These are phyloP conservation scores for Paracoccidioides brasiliensis DNA, from an alignment of 2,329 filamentous ascomycete species.

Conservation along the genomic window DNA sequence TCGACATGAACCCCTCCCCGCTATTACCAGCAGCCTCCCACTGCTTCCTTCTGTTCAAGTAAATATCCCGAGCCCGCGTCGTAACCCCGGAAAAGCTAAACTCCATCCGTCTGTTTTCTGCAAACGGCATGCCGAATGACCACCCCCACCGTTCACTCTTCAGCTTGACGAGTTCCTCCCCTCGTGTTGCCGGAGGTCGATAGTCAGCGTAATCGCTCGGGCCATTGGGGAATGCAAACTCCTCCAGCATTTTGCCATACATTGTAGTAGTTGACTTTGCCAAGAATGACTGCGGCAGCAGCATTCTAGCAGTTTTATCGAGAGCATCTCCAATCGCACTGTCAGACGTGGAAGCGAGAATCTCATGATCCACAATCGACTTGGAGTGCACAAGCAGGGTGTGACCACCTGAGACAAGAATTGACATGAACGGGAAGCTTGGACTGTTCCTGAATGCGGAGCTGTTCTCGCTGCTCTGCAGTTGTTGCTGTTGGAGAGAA, in stretches of 20 bases:
- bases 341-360: slow-evolving; percentile 62
- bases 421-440: slow-evolving; percentile 69
- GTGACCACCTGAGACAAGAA: slow-evolving; percentile 87
- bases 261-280: slow-evolving; percentile 49
- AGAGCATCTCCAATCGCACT: slow-evolving; percentile 81
- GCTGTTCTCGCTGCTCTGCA: not conserved
- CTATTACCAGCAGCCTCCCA: slow-evolving; percentile 9
- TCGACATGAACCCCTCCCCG: slow-evolving; percentile 25
- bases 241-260: slow-evolving; percentile 69
- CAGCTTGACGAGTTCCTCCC: slow-evolving; percentile 43
- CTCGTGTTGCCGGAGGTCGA: slow-evolving; percentile 43
- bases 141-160: slow-evolving; percentile 46
- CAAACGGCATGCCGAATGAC: slow-evolving; percentile 55
- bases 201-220: slow-evolving; percentile 37
- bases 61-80: slow-evolving; percentile 49
- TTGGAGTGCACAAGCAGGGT: slow-evolving; percentile 70
- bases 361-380: slow-evolving; percentile 53
- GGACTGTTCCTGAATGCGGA: slow-evolving; percentile 27
- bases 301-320: slow-evolving; percentile 69
- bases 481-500: slow-evolving; percentile 38
- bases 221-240: slow-evolving; percentile 56
- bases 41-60: slow-evolving; percentile 25
- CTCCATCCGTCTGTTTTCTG: slow-evolving; percentile 43
- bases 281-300: slow-evolving; percentile 53
- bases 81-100: slow-evolving; percentile 67